These are phyloP conservation scores for Lotus japonicus DNA, from an alignment of 306 rosid genomes.

Conservation along the genomic window DNA sequence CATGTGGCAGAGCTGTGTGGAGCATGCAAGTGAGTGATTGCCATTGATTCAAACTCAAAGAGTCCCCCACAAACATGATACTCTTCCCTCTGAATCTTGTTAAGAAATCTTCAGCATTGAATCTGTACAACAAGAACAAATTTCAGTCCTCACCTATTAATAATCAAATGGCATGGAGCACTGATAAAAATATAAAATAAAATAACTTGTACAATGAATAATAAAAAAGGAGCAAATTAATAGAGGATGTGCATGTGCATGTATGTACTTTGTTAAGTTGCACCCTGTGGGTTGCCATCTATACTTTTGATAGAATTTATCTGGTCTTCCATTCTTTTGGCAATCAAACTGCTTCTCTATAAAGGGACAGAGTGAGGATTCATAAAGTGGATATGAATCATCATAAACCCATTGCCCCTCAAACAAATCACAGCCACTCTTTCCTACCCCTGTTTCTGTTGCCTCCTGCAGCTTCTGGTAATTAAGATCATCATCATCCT, in stretches of 20 bases:
- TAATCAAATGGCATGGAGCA: too few species aligned
- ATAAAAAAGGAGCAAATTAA: not conserved
- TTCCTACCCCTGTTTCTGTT: not conserved
- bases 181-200: too few species aligned
- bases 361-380: constrained; percentile 46
- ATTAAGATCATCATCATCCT: too few species aligned
- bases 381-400: constrained; percentile 51
- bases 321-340: constrained; percentile 55
- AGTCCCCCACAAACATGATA: constrained; percentile 56
- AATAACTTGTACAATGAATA: not conserved
- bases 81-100: constrained; percentile 37
- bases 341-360: constrained; percentile 58
- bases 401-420: constrained; percentile 60
- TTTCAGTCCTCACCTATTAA: not conserved
- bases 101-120: constrained; percentile 43
- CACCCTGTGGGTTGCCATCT: constrained; percentile 73
- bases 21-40: constrained; percentile 61
- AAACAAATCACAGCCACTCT: constrained; percentile 40
- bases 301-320: constrained; percentile 51
- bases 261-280: constrained; percentile 49
- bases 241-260: not conserved
- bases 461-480: too few species aligned
- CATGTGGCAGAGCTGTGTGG: constrained; percentile 30
- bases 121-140: constrained; percentile 21
- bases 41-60: constrained; percentile 66